A percentile compares a stretch with the other conserved stretches of the same genome.
These are phyloP conservation scores for Pichia eremophila DNA, from an alignment of 805 yeast genomes.

Conservation along the genomic window DNA sequence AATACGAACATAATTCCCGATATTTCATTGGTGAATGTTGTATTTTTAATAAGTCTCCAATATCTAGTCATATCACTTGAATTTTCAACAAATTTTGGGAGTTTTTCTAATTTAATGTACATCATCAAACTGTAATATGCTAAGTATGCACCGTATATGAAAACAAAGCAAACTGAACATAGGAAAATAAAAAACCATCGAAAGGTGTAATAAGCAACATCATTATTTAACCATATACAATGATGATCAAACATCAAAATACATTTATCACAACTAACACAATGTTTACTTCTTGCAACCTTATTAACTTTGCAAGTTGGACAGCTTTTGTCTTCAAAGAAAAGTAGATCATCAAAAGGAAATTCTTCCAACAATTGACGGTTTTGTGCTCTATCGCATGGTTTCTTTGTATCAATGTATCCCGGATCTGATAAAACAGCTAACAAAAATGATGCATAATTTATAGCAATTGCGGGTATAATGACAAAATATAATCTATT, in stretches of 20 bases:
- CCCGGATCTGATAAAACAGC: constrained; percentile 40
- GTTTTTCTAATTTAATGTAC: neutral
- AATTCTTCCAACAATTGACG: constrained; percentile 14
- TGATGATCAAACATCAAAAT: constrained; percentile 57
- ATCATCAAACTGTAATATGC: constrained; percentile 21
- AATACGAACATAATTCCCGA: constrained; percentile 35
- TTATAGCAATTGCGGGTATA: constrained; percentile 22
- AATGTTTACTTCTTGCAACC: constrained; percentile 70
- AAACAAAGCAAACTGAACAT: constrained; percentile 24
- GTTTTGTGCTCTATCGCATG: constrained; percentile 5
- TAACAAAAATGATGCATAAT: constrained; percentile 29
- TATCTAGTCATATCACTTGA: constrained; percentile 3
- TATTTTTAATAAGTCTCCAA: constrained; percentile 21
- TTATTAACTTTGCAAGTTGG: constrained; percentile 55
- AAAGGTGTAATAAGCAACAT: constrained; percentile 45
- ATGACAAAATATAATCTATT: constrained; percentile 20
- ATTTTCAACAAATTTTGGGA: constrained; percentile 1
- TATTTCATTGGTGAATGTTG: constrained; percentile 27
- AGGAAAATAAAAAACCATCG: constrained; percentile 38
- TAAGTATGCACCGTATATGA: constrained; percentile 34
- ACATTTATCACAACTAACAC: constrained; percentile 60
- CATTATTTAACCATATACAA: constrained; percentile 46
- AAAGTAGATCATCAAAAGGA: constrained; percentile 34
- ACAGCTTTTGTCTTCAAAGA: constrained; percentile 28
- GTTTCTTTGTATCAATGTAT: constrained; percentile 4